Percentiles rank a stretch among this genome's conserved stretches.
These are phyloP conservation scores for Fallopia convolvulus DNA, from an alignment of 148 eudicot genomes.

Conservation along the genomic window DNA sequence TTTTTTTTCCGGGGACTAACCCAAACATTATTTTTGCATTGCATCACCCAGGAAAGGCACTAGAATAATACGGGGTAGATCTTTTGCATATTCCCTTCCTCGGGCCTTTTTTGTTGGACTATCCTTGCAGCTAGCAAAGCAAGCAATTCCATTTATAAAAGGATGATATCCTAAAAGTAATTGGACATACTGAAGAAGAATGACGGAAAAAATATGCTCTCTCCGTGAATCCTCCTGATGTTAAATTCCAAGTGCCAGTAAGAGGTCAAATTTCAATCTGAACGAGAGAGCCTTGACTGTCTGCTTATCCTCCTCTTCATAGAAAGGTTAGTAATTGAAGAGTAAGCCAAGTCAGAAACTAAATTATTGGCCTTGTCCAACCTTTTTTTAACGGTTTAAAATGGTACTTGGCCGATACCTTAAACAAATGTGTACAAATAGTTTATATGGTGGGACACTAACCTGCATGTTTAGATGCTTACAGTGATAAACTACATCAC, in stretches of 20 bases:
- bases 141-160: background rate
- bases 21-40: background rate
- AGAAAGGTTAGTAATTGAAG: background rate
- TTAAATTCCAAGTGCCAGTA: background rate
- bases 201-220: background rate
- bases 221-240: background rate
- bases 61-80: background rate
- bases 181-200: background rate
- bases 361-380: background rate
- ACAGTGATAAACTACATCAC: background rate
- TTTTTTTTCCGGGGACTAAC: background rate
- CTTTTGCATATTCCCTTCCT: background rate
- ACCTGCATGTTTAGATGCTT: background rate
- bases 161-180: background rate
- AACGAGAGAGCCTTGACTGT: background rate
- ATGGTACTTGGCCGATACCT: background rate
- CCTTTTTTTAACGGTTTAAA: background rate
- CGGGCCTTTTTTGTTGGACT: background rate
- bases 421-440: background rate
- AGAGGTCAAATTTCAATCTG: background rate
- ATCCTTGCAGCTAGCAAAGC: background rate
- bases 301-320: background rate
- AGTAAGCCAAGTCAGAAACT: background rate
- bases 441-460: background rate
- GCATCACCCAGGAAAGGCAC: background rate